Evolutionary conservation across 2,329 filamentous ascomycete species (phyloP).

Genomic region (Acarospora socialis): DNA sequence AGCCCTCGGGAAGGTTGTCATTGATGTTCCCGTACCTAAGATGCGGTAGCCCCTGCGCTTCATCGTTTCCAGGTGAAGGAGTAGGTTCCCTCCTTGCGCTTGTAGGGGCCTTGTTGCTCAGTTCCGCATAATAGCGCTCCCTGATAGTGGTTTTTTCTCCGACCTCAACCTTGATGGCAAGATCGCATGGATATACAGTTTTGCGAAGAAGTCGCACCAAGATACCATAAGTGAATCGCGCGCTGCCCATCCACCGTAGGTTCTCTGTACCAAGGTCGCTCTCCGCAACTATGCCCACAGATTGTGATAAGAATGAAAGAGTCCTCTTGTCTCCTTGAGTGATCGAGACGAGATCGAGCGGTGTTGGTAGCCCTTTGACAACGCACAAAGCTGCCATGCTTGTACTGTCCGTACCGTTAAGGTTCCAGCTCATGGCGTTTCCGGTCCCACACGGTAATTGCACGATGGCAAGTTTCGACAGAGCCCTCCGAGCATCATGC

Average conservation of each 20-base stretch:
- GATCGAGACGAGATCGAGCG: constrained; percentile 73
- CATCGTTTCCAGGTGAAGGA: constrained; percentile 8
- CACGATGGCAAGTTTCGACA: constrained; percentile 64
- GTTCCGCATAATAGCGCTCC: constrained; percentile 50
- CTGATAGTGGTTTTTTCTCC: constrained; percentile 61
- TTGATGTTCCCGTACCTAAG: constrained; percentile 68
- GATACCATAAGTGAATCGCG: constrained; percentile 75
- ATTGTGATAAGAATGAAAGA: constrained; percentile 82
- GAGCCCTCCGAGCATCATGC: constrained; percentile 56
- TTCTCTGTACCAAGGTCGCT: constrained; percentile 80
- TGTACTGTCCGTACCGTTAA: constrained; percentile 65
- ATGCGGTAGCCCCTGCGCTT: constrained; percentile 46
- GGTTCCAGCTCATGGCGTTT: constrained; percentile 83
- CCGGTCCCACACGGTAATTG: constrained; percentile 88
- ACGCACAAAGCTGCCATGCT: constrained; percentile 67
- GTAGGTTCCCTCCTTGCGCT: constrained; percentile 13
- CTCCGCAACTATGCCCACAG: constrained; percentile 80
- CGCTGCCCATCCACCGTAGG: constrained; percentile 80
- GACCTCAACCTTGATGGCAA: constrained; percentile 72
- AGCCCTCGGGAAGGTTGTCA: constrained; percentile 61
- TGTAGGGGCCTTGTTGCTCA: constrained; percentile 19
- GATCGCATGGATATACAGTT: constrained; percentile 73
- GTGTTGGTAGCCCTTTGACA: constrained; percentile 73
- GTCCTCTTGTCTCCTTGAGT: constrained; percentile 63
- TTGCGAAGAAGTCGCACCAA: constrained; percentile 61